These are phyloP conservation scores for Metschnikowia similis DNA, from an alignment of 805 yeast species.

Conservation along the genomic window DNA sequence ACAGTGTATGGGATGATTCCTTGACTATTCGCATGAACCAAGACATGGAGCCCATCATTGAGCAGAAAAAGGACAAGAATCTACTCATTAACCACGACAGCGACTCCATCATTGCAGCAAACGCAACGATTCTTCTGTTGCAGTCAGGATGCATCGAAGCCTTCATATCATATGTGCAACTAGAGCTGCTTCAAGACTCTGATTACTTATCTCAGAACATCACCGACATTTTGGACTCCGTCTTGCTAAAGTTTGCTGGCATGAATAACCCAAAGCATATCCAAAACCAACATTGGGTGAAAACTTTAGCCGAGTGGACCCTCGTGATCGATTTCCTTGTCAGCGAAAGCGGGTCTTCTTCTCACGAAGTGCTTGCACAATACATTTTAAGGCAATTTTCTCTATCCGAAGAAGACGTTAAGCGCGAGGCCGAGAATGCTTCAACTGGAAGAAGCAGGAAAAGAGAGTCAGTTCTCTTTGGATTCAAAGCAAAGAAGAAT, in stretches of 20 bases:
- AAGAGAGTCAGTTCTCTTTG: constrained; percentile 24
- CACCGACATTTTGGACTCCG: constrained; percentile 24
- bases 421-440: constrained; percentile 2
- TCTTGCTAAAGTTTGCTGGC: constrained; percentile 29
- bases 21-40: constrained; percentile 18
- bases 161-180: constrained; percentile 33
- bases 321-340: constrained; percentile 27
- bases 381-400: constrained; percentile 30
- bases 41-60: constrained; percentile 18
- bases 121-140: constrained; percentile 18
- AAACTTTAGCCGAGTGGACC: constrained; percentile 26
- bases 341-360: constrained; percentile 33
- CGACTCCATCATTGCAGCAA: constrained; percentile 21
- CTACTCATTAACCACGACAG: constrained; percentile 23
- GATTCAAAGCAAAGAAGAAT: constrained; percentile 21
- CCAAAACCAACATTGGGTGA: constrained; percentile 32
- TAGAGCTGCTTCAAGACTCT: constrained; percentile 36
- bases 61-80: constrained; percentile 21
- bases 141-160: constrained; percentile 34
- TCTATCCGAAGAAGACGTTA: constrained; percentile 4
- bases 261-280: constrained; percentile 22
- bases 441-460: constrained; percentile 12
- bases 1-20: constrained; percentile 27
- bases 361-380: constrained; percentile 33
- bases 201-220: constrained; percentile 32